Evolutionary conservation across 2,329 filamentous ascomycete genomes (phyloP), one percentile per base, ranked within the genome.

Genomic region (Penicillium sp.): DNA sequence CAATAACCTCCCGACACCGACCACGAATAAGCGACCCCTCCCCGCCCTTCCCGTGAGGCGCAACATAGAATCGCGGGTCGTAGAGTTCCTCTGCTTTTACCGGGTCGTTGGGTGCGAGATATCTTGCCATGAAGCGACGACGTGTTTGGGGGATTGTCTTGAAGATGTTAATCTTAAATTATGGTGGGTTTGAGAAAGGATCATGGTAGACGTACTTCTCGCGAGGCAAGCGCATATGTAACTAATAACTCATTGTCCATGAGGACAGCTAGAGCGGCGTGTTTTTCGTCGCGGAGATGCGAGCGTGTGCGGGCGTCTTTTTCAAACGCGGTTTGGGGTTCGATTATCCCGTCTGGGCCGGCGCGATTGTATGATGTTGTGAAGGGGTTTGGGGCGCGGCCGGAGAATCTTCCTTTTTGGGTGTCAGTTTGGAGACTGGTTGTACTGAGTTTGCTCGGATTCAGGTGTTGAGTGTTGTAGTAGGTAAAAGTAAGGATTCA

Each of bases 131-230:
- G 53, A 75, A 74, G 35, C 69, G 68, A 8, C 70, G 68, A 35
- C 73, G 70, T 25, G 71, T 67, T 68, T 75, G 69, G 1, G 74
- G 73, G 47, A 75, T 68, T 38, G 73, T 73, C 72, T 76, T 44
- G 4, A 5, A n/a, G 22, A 33, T 10, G n/a, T 37, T 22, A 22
- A 22, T 22, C n/a, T n/a, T n/a, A n/a, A n/a, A n/a, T n/a, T n/a
- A n/a, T n/a, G n/a, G n/a, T n/a, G n/a, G n/a, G n/a, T n/a, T n/a
- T 22, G 22, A 22, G 4, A 22, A 22, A 22, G n/a, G n/a, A n/a
- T n/a, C 4, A 16, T 5, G 6, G 17, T 22, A n/a, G 26, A 56
- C 66, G 42, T 59, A 77, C 75, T 61, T 74, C 68, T 19, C 71
- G 66, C 19, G 70, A 72, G 16, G 69, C 70, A 8, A 76, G 52